Evolutionary conservation across 108 stramenopile genomes (phyloP).

Genomic region (Skeletonema grethae): DNA sequence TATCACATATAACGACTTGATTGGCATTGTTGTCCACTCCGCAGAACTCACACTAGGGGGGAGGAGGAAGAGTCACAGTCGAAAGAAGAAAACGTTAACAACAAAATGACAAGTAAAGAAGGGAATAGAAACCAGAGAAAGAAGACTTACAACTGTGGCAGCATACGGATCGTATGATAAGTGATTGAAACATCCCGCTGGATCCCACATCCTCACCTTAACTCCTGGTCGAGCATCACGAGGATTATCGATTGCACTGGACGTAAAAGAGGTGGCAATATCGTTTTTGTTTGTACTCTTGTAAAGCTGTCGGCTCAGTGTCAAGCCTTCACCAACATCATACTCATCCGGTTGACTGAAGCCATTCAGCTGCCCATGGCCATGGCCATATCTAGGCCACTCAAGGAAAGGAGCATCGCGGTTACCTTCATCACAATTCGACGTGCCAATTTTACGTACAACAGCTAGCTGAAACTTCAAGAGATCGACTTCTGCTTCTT

Average conservation of each 20-base stretch:
- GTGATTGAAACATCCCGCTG: slow-evolving; percentile 23
- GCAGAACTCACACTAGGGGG: slow-evolving; percentile 32
- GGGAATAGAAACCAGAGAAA: not conserved
- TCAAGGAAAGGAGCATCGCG: slow-evolving; percentile 27
- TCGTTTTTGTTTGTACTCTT: not conserved
- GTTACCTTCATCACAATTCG: not conserved
- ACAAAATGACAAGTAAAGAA: not conserved
- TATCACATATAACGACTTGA: slow-evolving; percentile 54
- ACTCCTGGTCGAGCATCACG: slow-evolving; percentile 28
- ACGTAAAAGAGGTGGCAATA: slow-evolving; percentile 4
- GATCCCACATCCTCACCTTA: slow-evolving; percentile 35
- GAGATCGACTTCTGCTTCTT: slow-evolving; percentile 11
- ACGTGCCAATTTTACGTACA: slow-evolving; percentile 10
- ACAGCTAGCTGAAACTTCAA: slow-evolving; percentile 42
- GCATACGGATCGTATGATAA: slow-evolving; percentile 39
- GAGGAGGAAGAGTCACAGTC: not conserved
- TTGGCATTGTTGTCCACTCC: slow-evolving; percentile 42
- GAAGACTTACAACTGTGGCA: slow-evolving; percentile 9
- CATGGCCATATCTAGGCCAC: slow-evolving; percentile 27
- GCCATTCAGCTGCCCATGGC: not conserved
- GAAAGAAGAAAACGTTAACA: not conserved
- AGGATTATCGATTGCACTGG: slow-evolving; percentile 30
- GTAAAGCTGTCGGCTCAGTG: slow-evolving; percentile 21
- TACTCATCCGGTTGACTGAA: slow-evolving; percentile 4
- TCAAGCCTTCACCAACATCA: slow-evolving; percentile 30